phyloP scores from a whole-genome alignment of 768 basidiomycete species.

The Boletellus ananas region DNA sequence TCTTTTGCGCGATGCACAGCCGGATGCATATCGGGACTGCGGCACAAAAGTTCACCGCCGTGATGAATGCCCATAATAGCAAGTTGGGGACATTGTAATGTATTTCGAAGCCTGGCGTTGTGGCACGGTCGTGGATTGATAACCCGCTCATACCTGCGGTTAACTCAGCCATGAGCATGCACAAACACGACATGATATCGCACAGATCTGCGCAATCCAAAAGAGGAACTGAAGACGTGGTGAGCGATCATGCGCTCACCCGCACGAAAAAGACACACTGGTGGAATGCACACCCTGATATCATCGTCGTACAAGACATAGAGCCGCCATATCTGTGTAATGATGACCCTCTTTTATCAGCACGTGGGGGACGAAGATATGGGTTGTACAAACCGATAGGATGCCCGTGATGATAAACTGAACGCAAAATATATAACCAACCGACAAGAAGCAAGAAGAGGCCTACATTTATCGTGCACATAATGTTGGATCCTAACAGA shows the following conservation, averaged over 20 bases:
- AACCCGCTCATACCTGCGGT: constrained; percentile 6
- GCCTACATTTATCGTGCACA: constrained; percentile 14
- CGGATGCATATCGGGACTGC: constrained; percentile 15
- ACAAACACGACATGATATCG: neutral
- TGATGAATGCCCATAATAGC: constrained; percentile 12
- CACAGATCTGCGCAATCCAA: constrained; percentile 19
- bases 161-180: neutral
- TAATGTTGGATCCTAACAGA: neutral
- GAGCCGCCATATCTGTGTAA: constrained; percentile 22
- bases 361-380: neutral
- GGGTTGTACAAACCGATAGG: constrained; percentile 17
- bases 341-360: neutral
- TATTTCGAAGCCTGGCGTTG: neutral
- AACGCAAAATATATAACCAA: neutral
- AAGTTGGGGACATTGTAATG: neutral
- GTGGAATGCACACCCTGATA: constrained; percentile 11
- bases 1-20: constrained; percentile 11
- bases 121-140: neutral
- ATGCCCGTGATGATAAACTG: constrained; percentile 14
- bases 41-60: constrained; percentile 12
- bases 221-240: constrained; percentile 9
- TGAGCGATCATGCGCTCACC: neutral
- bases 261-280: constrained; percentile 7
- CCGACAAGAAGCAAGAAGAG: neutral
- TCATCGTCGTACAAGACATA: constrained; percentile 16